phyloP scores from a whole-genome alignment of 495 filamentous ascomycete genomes.

The Penicilliopsis zonata region DNA sequence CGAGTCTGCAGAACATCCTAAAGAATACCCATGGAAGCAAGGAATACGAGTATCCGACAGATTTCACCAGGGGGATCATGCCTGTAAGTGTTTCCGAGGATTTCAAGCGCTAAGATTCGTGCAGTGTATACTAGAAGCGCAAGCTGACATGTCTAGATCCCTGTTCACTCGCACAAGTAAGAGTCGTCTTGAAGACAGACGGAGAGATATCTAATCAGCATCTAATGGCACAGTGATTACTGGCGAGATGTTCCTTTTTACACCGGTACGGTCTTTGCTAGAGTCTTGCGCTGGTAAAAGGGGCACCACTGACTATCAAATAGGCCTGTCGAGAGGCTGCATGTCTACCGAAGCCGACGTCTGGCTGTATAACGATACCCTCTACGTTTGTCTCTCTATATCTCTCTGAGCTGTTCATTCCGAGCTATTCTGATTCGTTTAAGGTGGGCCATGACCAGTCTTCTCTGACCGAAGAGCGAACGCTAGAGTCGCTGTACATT shows the following conservation, averaged over 20 bases:
- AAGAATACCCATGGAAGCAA: slow-evolving; percentile 29
- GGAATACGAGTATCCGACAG: slow-evolving; percentile 34
- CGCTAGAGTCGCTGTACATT: slow-evolving; percentile 43
- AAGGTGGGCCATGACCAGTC: slow-evolving; percentile 45
- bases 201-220: no score
- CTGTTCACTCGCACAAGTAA: slow-evolving; percentile 34
- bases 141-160: slow-evolving; percentile 19
- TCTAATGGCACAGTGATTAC: slow-evolving; percentile 36
- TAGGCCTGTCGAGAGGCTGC: slow-evolving; percentile 46
- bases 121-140: neutral
- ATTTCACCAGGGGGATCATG: slow-evolving; percentile 30
- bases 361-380: slow-evolving; percentile 62
- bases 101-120: neutral
- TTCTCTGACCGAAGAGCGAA: slow-evolving; percentile 35
- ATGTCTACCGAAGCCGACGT: slow-evolving; percentile 76
- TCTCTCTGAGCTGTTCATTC: no score
- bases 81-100: slow-evolving; percentile 21
- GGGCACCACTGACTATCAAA: slow-evolving; percentile 1
- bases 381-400: slow-evolving; percentile 28
- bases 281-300: neutral
- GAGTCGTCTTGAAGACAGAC: no score
- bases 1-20: slow-evolving; percentile 28
- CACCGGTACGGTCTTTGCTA: slow-evolving; percentile 18
- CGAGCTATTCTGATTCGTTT: neutral
- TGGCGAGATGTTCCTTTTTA: slow-evolving; percentile 39